Base-by-base conservation (phyloP, 2,329 filamentous ascomycete species). In the Alternaria rosae region DNA sequence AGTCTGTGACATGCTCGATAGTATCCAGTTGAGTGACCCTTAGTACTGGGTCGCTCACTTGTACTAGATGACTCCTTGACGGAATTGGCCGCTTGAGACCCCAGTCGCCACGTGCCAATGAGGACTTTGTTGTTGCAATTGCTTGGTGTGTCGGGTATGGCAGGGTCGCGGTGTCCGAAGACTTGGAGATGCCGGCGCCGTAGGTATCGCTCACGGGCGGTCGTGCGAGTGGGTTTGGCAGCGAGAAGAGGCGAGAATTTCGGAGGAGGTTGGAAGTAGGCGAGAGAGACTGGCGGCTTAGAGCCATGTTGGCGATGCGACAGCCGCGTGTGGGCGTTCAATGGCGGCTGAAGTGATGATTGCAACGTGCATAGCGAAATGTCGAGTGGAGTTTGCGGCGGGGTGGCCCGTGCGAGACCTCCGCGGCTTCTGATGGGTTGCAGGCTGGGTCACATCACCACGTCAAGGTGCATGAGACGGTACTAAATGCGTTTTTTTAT, bases 31-130 rank as follows among this genome's bases (percentile, higher is more conserved):
- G 86, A 72, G 88, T 89, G 69, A 98, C 82, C 67, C 92, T 88
- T 56, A 97, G 86, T 52, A 92, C 84, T 10, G 93, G 92, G n/a
- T 89, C 89, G 45, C 80, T 82, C 7, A 88, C 89, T 56, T 88
- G 87, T 20, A 88, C 87, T 6, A 92, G 94, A 9, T 61, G 68
- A 4, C 91, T 89, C 77, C 90, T 90, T 9, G 90, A 81, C 2
- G 94, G 94, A 6, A 98, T 84, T 1, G 93, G 85, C 57, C 94
- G 86, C 82, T 98, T 98, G 71, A 97, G 83, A 13, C 94, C 94
- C 94, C 94, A 98, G 75, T 98, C 94, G 35, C 94, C 94, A 74
- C 88, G 88, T 42, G 85, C 83, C 23, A 92, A 86, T 8, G 93
- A 94, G 17, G 88, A 85, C 45, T 86, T 82, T 6, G 93, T 90